Conservation (phyloP, 352 stramenopile species). For the Thraustochytrium sp. region DNA sequence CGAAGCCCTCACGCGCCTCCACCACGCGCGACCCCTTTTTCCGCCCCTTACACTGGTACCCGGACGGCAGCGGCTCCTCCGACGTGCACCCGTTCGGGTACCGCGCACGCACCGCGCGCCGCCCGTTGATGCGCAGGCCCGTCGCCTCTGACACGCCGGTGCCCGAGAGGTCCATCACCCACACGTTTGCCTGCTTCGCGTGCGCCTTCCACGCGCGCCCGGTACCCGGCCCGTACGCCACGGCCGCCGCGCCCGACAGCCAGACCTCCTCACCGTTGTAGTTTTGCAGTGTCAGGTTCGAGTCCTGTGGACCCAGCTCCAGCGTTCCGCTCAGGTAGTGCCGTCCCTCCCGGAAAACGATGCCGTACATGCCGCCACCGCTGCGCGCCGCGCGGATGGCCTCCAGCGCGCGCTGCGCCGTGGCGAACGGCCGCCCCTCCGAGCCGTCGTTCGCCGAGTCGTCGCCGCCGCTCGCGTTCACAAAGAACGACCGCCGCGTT, state of each 20-base stretch:
- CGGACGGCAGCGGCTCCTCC: conserved; percentile 2
- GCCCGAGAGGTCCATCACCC: neutral
- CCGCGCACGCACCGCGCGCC: conserved; percentile 9
- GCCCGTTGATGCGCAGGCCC: conserved; percentile 38
- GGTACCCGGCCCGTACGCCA: conserved; percentile 57
- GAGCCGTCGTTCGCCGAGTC: conserved; percentile 5
- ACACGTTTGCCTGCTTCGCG: neutral
- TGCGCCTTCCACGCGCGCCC: conserved; percentile 48
- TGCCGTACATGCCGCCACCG: neutral
- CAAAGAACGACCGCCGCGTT: neutral
- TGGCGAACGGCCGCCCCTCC: neutral
- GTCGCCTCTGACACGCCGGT: neutral
- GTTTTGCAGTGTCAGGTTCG: conserved; percentile 1
- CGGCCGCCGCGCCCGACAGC: conserved; percentile 47
- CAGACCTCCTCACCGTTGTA: conserved; percentile 18
- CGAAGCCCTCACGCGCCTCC: conserved; percentile 9
- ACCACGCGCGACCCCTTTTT: neutral
- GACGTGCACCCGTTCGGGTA: conserved; percentile 46
- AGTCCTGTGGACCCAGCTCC: neutral
- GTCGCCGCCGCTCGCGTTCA: neutral
- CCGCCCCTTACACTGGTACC: conserved; percentile 4
- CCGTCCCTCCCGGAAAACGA: conserved; percentile 9
- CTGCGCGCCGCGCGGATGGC: neutral
- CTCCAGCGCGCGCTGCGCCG: neutral
- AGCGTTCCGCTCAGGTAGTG: conserved; percentile 17